Conservation (phyloP, 2,329 filamentous ascomycete species). For the Metarhizium anisopliae region DNA sequence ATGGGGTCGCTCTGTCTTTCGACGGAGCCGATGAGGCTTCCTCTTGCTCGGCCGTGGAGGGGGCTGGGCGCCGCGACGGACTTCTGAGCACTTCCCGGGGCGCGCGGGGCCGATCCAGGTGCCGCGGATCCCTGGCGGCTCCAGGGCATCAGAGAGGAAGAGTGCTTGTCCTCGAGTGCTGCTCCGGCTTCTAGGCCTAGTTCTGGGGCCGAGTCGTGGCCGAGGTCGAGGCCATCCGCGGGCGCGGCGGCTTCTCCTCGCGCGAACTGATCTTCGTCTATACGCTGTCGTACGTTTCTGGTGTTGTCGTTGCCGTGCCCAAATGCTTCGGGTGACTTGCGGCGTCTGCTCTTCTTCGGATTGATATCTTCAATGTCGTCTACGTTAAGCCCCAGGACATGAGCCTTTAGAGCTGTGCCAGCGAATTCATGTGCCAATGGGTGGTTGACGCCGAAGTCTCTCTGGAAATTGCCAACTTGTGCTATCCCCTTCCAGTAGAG, state of each 20-base stretch:
- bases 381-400: constrained; percentile 16
- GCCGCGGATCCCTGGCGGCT: constrained; percentile 36
- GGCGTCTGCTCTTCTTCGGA: constrained; percentile 24
- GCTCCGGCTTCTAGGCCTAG: constrained; percentile 59
- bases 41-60: constrained; percentile 28
- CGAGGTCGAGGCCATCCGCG: constrained; percentile 22
- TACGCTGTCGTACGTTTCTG: constrained; percentile 29
- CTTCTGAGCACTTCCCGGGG: constrained; percentile 28
- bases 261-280: constrained; percentile 20
- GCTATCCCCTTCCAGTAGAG: constrained; percentile 27
- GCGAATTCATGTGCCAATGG: constrained; percentile 36
- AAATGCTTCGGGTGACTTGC: constrained; percentile 35
- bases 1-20: constrained; percentile 38
- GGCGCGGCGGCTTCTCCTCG: constrained; percentile 15
- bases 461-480: constrained; percentile 16
- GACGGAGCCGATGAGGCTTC: constrained; percentile 28
- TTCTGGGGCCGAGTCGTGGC: constrained; percentile 46
- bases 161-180: constrained; percentile 58
- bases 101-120: constrained; percentile 37
- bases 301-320: constrained; percentile 23
- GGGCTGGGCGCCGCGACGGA: constrained; percentile 23
- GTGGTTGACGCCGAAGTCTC: constrained; percentile 23
- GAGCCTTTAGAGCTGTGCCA: constrained; percentile 31
- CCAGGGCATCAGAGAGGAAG: constrained; percentile 44
- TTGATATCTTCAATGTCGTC: constrained; percentile 11